Base-by-base conservation (phyloP, 352 stramenopile species). In the Pelagophyceae sp. region DNA sequence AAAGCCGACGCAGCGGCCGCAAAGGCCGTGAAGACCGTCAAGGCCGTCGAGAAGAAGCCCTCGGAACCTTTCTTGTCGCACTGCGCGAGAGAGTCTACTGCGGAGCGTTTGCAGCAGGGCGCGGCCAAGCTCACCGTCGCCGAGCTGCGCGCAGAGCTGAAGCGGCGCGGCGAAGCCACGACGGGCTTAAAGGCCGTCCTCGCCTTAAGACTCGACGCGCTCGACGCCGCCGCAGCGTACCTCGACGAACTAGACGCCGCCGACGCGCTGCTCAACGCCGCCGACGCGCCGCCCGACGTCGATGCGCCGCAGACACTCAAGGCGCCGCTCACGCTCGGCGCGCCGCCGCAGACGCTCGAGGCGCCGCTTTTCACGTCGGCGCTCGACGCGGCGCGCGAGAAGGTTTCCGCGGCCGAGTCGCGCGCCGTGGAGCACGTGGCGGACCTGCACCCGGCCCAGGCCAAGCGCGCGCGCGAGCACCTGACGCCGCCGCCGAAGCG, bases 401-500 rank as follows among this genome's bases (percentile, higher is more conserved):
- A 89, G 72, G 72, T 74, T 3, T 65, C 33, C 6, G 82, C 83
- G 37, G 86, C 85, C n/a, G 86, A 90, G 80, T 84, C 80, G 58
- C 76, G 85, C 19, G 83, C 81, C 15, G 80, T 89, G 0, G 86
- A 90, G 61, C 86, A 90, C 75, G 82, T 90, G 61, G 86, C 85
- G 0, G 82, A 87, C 60, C 72, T 86, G 0, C 81, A 81, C 63
- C 69, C 82, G 40, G 75, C 63, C 38, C 82, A 85, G 75, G 82
- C 80, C 19, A n/a, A n/a, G n/a, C n/a, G n/a, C n/a, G n/a, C n/a
- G n/a, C n/a, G n/a, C n/a, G n/a, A n/a, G n/a, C n/a, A n/a, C n/a
- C n/a, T n/a, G n/a, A n/a, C n/a, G n/a, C n/a, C n/a, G n/a, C n/a
- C n/a, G n/a, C n/a, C n/a, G n/a, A n/a, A n/a, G n/a, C n/a, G n/a